Percentiles rank a stretch among this genome's conserved stretches.
Evolutionary conservation across 352 stramenopile genomes (phyloP).

Genomic region (Halophytophthora polymorphica): DNA sequence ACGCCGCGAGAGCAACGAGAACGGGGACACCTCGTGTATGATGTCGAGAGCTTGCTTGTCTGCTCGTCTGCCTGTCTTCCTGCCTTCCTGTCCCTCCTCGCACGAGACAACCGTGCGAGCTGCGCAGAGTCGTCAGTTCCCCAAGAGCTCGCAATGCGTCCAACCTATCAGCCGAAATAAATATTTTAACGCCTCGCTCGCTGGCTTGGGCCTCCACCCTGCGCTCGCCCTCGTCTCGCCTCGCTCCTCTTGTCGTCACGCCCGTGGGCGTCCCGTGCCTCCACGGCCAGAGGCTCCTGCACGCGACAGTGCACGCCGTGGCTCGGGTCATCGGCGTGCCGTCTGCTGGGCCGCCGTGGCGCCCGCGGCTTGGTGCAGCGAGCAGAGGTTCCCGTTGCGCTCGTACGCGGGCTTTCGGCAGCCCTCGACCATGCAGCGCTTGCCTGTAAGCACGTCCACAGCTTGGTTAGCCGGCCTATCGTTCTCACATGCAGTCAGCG

Average conservation of each 20-base stretch:
- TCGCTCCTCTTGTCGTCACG: too few relatives aligned
- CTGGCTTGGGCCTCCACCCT: too few relatives aligned
- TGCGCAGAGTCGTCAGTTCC: background rate
- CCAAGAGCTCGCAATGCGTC: constrained; percentile 25
- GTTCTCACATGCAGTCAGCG: too few relatives aligned
- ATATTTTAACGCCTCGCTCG: constrained; percentile 23
- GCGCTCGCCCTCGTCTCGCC: too few relatives aligned
- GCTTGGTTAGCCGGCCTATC: too few relatives aligned
- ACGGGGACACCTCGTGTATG: too few relatives aligned
- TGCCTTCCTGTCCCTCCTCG: too few relatives aligned
- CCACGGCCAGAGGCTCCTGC: too few relatives aligned
- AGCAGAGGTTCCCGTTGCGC: constrained; percentile 73
- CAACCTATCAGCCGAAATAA: constrained; percentile 39
- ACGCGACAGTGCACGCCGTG: constrained; percentile 12
- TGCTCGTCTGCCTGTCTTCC: too few relatives aligned
- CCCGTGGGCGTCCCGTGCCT: too few relatives aligned
- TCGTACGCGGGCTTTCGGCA: constrained; percentile 77
- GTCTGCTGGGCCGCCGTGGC: constrained; percentile 9
- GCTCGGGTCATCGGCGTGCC: constrained; percentile 23
- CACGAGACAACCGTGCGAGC: background rate
- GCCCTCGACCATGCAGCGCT: constrained; percentile 65
- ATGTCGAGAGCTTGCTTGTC: too few relatives aligned
- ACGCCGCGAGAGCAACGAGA: too few relatives aligned
- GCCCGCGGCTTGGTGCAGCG: constrained; percentile 26
- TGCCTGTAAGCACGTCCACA: constrained; percentile 36